Percentiles rank a stretch among this genome's conserved stretches.
Conservation (phyloP, 1,284 basidiomycete species). For the Macrocystidia cucumis region DNA sequence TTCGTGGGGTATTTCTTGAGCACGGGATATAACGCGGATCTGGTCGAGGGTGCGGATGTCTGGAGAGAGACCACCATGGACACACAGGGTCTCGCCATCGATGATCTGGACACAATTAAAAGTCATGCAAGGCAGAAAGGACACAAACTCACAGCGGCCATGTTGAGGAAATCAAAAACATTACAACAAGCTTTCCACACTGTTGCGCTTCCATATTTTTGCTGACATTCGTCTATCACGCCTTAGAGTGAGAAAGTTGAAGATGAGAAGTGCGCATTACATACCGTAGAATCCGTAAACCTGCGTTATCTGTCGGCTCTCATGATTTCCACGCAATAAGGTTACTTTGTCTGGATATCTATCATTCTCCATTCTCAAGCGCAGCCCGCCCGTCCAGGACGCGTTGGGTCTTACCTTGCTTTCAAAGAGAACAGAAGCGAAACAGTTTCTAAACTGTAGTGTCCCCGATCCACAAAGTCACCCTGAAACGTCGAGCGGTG, state of each 20-base stretch:
- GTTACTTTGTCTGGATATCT: constrained; percentile 94
- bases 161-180: constrained; percentile 91
- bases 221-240: constrained; percentile 84
- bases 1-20: constrained; percentile 95
- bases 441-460: constrained; percentile 95
- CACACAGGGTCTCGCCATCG: constrained; percentile 85
- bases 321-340: constrained; percentile 90
- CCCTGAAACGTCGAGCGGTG: constrained; percentile 46
- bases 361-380: no score
- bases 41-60: constrained; percentile 92
- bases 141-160: constrained; percentile 70
- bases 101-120: constrained; percentile 59
- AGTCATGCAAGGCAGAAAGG: background rate
- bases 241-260: background rate
- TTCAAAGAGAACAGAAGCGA: constrained; percentile 87
- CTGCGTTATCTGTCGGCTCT: constrained; percentile 94
- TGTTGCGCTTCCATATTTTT: constrained; percentile 90
- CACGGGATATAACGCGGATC: constrained; percentile 84
- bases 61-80: constrained; percentile 89
- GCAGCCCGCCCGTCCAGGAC: no score
- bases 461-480: constrained; percentile 96
- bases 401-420: constrained; percentile 81
- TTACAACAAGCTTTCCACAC: constrained; percentile 96
- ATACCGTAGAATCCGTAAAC: constrained; percentile 96
- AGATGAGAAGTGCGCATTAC: constrained; percentile 14